Conservation (phyloP, 2,329 filamentous ascomycete genomes). For the Pseudogymnoascus sp. region DNA sequence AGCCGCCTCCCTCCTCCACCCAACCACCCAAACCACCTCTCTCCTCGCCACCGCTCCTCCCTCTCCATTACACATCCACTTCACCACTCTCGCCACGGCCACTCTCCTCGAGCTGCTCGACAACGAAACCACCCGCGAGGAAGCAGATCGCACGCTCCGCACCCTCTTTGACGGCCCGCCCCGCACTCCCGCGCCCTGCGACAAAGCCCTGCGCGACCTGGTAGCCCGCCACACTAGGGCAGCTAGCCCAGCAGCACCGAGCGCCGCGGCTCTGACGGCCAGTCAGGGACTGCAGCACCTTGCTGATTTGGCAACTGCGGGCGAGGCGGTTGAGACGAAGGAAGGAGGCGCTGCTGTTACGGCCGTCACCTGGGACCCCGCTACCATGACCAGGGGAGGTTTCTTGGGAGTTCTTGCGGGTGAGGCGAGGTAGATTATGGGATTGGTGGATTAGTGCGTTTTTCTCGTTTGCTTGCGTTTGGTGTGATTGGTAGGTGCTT, state of each 20-base stretch:
- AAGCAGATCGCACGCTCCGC: conserved; percentile 35
- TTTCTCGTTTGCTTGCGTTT: not conserved
- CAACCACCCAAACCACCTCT: conserved; percentile 49
- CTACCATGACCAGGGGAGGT: not conserved
- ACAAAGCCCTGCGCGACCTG: not conserved
- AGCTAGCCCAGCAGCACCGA: not conserved
- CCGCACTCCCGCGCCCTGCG: not conserved
- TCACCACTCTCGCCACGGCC: conserved; percentile 50
- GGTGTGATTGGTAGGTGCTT: not conserved
- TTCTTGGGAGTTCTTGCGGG: not conserved
- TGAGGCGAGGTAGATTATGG: not conserved
- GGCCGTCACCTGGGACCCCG: not conserved
- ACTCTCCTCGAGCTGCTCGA: conserved; percentile 53
- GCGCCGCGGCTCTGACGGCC: not conserved
- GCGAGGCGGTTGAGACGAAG: conserved; percentile 32
- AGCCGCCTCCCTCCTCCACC: conserved; percentile 50
- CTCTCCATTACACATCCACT: conserved; percentile 60
- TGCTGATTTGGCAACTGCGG: conserved; percentile 29
- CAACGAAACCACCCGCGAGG: conserved; percentile 44
- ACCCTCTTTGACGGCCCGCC: not conserved
- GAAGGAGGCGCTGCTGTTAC: not conserved
- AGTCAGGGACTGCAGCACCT: conserved; percentile 10
- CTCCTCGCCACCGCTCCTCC: conserved; percentile 48
- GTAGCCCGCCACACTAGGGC: not conserved
- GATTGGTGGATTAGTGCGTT: not conserved